Evolutionary conservation across 305 asterid genomes (phyloP), one percentile per base, ranked within the genome.

Genomic region (Nicotiana rustica): DNA sequence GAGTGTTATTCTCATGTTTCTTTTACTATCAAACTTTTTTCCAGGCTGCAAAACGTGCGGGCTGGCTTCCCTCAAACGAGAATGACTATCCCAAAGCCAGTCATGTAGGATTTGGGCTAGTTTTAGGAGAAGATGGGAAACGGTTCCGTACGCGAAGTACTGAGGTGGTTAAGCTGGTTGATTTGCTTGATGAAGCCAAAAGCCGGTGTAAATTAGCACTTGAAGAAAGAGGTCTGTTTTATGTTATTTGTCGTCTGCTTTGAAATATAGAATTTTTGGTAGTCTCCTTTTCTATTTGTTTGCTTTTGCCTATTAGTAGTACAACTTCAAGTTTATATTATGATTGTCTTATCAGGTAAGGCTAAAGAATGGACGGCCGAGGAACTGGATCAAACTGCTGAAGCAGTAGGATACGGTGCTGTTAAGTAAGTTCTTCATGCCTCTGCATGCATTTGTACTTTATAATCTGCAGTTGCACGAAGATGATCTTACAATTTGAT

Each of bases 361-460:
- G 92, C 83, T 78, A 84, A 84, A 70, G 92, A 89, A 59, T 94
- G 97, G 97, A 91, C 97, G 9, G 90, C 70, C 38, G 98, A 93
- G 86, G 99, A 94, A 92, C 97, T 96, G 41, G 97, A 96, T 62
- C 78, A 88, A 87, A 94, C 93, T 88, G 98, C 98, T 60, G 99
- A 94, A 88, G 98, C 98, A 31, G 89, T 96, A 73, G 99, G 99
- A 89, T 96, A 94, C 83, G 98, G 98, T 36, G 99, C 98, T 85
- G 92, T 96, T 64, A 93, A 96, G 99, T 94, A 84, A 87, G 95
- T 84, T 75, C 64, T 83, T 83, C 82, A 44, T 84, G 17, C 25
- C 25, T 25, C 25, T 25, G 25, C 25, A 25, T 25, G 25, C 25
- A 25, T 25, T 25, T 25, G 25, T 25, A 25, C 25, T 25, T 25